Percentiles rank a stretch among this genome's conserved stretches.
Conservation (phyloP, 805 yeast species). For the Monosporozyma aquatica region DNA sequence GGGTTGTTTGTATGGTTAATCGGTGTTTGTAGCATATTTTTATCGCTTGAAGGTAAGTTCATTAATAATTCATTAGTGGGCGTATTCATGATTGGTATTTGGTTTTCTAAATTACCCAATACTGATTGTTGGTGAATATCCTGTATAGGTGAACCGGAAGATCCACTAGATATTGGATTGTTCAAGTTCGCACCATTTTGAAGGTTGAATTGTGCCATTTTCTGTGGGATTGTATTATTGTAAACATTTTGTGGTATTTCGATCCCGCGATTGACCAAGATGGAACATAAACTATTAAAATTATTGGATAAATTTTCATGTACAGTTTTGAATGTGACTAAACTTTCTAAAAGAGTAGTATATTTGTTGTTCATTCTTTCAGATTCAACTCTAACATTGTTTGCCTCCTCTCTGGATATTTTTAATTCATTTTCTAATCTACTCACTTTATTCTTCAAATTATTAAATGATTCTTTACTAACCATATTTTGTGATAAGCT, state of each 20-base stretch:
- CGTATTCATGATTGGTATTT: slow-evolving; percentile 1
- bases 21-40: not conserved
- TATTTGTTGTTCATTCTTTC: slow-evolving; percentile 46
- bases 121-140: not conserved
- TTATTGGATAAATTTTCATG: slow-evolving; percentile 50
- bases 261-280: slow-evolving; percentile 51
- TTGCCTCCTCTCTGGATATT: slow-evolving; percentile 17
- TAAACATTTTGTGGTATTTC: slow-evolving; percentile 44
- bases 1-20: too few relatives aligned
- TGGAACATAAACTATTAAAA: slow-evolving; percentile 40
- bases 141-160: not conserved
- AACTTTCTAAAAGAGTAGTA: slow-evolving; percentile 52
- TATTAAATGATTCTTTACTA: slow-evolving; percentile 19
- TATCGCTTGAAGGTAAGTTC: not conserved
- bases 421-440: slow-evolving; percentile 24
- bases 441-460: slow-evolving; percentile 31
- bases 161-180: not conserved
- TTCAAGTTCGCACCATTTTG: not conserved
- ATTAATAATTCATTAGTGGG: slow-evolving; percentile 2
- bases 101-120: not conserved
- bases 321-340: slow-evolving; percentile 45
- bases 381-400: slow-evolving; percentile 28
- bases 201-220: not conserved
- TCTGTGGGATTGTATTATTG: slow-evolving; percentile 1
- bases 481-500: slow-evolving; percentile 18